A percentile compares a stretch with the other conserved stretches of the same genome.
Conservation (phyloP, 2,329 filamentous ascomycete genomes). For the Metarhizium rileyi region DNA sequence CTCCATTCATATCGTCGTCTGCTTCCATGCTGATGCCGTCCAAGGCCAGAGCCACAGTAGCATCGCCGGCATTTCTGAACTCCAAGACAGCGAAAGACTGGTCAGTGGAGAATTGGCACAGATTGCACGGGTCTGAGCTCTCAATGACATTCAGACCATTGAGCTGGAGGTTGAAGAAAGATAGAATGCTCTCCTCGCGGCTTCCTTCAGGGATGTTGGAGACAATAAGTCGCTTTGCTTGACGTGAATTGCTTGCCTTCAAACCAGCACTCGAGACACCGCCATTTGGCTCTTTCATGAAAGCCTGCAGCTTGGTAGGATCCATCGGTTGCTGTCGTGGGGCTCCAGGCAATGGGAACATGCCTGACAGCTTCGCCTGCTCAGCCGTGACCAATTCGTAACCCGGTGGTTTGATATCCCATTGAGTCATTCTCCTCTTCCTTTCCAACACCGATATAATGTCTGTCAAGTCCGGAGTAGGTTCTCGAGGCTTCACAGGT, state of each 20-base stretch:
- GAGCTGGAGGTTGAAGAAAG: constrained; percentile 93
- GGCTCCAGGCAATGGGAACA: constrained; percentile 96
- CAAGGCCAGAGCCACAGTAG: constrained; percentile 82
- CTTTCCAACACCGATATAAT: constrained; percentile 73
- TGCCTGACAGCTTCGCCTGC: constrained; percentile 95
- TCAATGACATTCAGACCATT: constrained; percentile 93
- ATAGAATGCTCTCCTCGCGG: constrained; percentile 66
- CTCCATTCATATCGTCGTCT: constrained; percentile 47
- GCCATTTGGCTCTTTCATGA: constrained; percentile 82
- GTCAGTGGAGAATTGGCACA: constrained; percentile 73
- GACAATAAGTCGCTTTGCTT: constrained; percentile 84
- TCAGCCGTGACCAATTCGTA: constrained; percentile 98
- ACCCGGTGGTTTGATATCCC: constrained; percentile 97
- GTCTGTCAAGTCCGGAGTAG: constrained; percentile 88
- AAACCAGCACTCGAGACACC: constrained; percentile 65
- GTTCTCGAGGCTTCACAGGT: constrained; percentile 82
- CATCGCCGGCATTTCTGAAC: constrained; percentile 78
- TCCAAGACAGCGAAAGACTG: constrained; percentile 77
- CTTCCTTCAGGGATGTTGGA: constrained; percentile 66
- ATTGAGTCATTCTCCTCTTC: constrained; percentile 90
- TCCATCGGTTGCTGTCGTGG: constrained; percentile 94
- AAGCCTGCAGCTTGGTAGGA: constrained; percentile 83
- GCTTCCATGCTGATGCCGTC: constrained; percentile 85
- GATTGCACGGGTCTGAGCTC: constrained; percentile 72
- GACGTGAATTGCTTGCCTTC: constrained; percentile 85